phyloP scores from a whole-genome alignment of 352 stramenopile genomes.

The Globisporangium spinosum region DNA sequence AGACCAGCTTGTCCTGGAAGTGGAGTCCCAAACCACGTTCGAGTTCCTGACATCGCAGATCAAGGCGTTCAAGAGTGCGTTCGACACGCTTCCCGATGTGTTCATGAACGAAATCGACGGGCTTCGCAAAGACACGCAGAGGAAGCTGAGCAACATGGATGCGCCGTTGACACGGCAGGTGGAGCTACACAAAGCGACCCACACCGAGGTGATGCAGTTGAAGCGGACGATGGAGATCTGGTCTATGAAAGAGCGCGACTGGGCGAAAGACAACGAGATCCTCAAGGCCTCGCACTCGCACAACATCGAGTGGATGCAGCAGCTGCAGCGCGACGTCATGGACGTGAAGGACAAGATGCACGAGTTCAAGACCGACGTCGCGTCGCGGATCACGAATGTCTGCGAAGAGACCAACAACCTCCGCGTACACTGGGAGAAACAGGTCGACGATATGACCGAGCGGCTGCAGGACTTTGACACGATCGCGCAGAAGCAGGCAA shows the following conservation, averaged over 20 bases:
- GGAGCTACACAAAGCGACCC: constrained; percentile 57
- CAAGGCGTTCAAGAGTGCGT: constrained; percentile 62
- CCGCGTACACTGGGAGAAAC: constrained; percentile 64
- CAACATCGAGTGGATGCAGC: constrained; percentile 86
- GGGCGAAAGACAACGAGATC: constrained; percentile 85
- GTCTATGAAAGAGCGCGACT: constrained; percentile 78
- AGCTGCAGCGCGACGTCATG: constrained; percentile 78
- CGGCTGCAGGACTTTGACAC: constrained; percentile 54
- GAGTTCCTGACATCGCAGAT: constrained; percentile 81
- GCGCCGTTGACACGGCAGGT: constrained; percentile 49
- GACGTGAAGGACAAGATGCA: constrained; percentile 75
- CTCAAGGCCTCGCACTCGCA: constrained; percentile 78
- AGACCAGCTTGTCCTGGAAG: constrained; percentile 70
- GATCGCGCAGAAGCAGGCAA: constrained; percentile 35
- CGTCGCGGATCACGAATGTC: constrained; percentile 46
- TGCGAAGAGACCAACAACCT: constrained; percentile 66
- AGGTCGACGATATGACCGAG: constrained; percentile 61
- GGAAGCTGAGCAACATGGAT: constrained; percentile 57
- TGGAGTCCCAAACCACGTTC: constrained; percentile 81
- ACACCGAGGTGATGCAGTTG: constrained; percentile 65
- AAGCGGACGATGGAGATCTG: constrained; percentile 80
- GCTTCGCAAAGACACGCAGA: constrained; percentile 62
- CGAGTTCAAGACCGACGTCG: constrained; percentile 57
- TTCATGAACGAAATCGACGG: constrained; percentile 70
- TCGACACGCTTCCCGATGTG: constrained; percentile 80